A percentile compares a stretch with the other conserved stretches of the same genome.
phyloP scores from a whole-genome alignment of 345 rosid genomes.

The Eucalyptus marginata region DNA sequence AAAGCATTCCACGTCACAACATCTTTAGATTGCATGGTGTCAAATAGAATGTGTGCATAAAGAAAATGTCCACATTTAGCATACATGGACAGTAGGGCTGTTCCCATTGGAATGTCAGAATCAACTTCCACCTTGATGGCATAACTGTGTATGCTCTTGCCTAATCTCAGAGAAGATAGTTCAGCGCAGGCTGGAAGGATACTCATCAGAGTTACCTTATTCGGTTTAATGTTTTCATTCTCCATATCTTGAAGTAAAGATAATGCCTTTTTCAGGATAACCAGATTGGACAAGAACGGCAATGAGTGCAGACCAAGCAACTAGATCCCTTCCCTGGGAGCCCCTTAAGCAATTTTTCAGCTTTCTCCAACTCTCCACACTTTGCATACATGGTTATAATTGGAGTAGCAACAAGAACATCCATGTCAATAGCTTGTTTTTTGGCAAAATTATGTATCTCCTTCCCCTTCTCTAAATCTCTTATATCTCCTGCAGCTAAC shows the following conservation, averaged over 20 bases:
- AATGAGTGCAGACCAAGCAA: constrained; percentile 59
- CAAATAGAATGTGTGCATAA: constrained; percentile 19
- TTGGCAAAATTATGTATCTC: constrained; percentile 18
- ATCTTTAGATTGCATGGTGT: constrained; percentile 36
- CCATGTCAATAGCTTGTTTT: constrained; percentile 18
- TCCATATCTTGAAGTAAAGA: constrained; percentile 36
- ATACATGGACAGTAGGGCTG: constrained; percentile 51
- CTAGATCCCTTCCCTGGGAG: constrained; percentile 23
- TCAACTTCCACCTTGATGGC: constrained; percentile 26
- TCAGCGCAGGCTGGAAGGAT: constrained; percentile 47
- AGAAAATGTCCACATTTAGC: constrained; percentile 31
- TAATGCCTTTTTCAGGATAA: constrained; percentile 30
- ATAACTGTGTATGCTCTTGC: constrained; percentile 52
- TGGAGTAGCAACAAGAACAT: constrained; percentile 36
- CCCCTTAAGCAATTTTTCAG: constrained; percentile 18
- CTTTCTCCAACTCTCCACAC: constrained; percentile 28
- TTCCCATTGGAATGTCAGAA: constrained; percentile 26
- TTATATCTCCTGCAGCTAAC: constrained; percentile 38
- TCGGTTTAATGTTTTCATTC: constrained; percentile 22
- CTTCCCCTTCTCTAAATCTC: constrained; percentile 22
- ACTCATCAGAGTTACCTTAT: constrained; percentile 28
- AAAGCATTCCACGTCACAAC: constrained; percentile 47
- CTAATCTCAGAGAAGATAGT: constrained; percentile 12
- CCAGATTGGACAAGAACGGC: constrained; percentile 38
- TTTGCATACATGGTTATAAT: constrained; percentile 46